Base-by-base conservation (phyloP, 805 yeast species). In the Pichia manshurica region DNA sequence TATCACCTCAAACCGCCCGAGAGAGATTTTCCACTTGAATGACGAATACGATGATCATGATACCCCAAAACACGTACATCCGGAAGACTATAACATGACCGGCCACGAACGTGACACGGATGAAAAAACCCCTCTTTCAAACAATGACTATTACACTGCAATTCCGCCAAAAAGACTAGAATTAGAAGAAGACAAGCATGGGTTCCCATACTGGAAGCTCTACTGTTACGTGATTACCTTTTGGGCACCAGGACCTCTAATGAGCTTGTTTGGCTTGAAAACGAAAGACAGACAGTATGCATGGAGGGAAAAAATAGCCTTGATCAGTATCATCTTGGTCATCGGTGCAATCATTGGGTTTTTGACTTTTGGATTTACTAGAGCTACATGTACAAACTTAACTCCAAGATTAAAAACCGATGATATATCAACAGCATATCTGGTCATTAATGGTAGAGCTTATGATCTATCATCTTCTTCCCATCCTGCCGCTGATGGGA, bases 231-330 rank as follows among this genome's bases (percentile, higher is more conserved):
- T 77, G 8, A 68, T 93, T 32, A 90, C 99, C 0, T 88, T 88
- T 64, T 91, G 96, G 93, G 95, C 95, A 3, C 96, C 97, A 1
- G 77, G 84, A 3, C 82, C 89, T 0, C 53, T 88, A 31, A 67
- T 89, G 57, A 69, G 69, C 39, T 64, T 86, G 39, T 84, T 79
- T 65, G 98, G 98, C 3, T 75, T 91, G 75, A 75, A 77, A 31
- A 80, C 84, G 19, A 79, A 80, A 55, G 90, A 82, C 39, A 79
- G 96, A 50, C 97, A 90, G 62, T 79, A 81, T 72, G 98, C 98
- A 0, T 93, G 99, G 99, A 77, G 99, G 60, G 99, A 93, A 61
- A 91, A 91, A 61, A 84, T 90, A 46, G 98, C 88, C 1, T 72
- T 93, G 39, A 72, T 91, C 39, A 75, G 93, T 1, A 73, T 89